These are phyloP conservation scores for Lachancea dasiensis DNA, from an alignment of 805 yeast species.

Conservation along the genomic window DNA sequence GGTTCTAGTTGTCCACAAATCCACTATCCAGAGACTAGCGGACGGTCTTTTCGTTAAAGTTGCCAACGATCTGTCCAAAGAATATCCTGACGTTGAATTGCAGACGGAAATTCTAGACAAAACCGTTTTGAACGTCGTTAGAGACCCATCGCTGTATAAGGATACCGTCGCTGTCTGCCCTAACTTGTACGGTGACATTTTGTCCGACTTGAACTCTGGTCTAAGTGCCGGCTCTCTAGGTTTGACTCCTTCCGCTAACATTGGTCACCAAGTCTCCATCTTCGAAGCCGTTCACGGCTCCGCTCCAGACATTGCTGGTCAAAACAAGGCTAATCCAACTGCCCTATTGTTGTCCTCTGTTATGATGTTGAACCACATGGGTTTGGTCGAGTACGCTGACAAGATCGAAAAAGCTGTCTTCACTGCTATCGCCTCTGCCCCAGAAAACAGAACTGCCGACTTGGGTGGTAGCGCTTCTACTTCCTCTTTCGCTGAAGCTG, in stretches of 20 bases:
- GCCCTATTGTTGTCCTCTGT: constrained; percentile 92
- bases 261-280: constrained; percentile 96
- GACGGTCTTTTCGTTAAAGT: constrained; percentile 94
- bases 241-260: constrained; percentile 97
- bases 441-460: constrained; percentile 94
- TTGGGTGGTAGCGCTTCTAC: constrained; percentile 91
- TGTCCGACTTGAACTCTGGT: constrained; percentile 97
- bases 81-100: constrained; percentile 84
- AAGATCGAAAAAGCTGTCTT: constrained; percentile 82
- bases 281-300: constrained; percentile 99
- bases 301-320: constrained; percentile 99
- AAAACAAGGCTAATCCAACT: constrained; percentile 98
- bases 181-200: constrained; percentile 97
- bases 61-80: constrained; percentile 83
- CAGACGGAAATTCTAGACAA: constrained; percentile 89
- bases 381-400: constrained; percentile 73
- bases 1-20: constrained; percentile 94
- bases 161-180: constrained; percentile 95
- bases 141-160: constrained; percentile 80
- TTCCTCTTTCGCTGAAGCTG: constrained; percentile 83
- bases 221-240: constrained; percentile 94
- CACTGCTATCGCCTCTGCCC: constrained; percentile 87
- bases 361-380: constrained; percentile 99
- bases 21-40: constrained; percentile 95
- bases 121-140: constrained; percentile 85